Evolutionary conservation across 163 green algal species (phyloP), one percentile per base, ranked within the genome.

Genomic region (Scenedesmus sp.): DNA sequence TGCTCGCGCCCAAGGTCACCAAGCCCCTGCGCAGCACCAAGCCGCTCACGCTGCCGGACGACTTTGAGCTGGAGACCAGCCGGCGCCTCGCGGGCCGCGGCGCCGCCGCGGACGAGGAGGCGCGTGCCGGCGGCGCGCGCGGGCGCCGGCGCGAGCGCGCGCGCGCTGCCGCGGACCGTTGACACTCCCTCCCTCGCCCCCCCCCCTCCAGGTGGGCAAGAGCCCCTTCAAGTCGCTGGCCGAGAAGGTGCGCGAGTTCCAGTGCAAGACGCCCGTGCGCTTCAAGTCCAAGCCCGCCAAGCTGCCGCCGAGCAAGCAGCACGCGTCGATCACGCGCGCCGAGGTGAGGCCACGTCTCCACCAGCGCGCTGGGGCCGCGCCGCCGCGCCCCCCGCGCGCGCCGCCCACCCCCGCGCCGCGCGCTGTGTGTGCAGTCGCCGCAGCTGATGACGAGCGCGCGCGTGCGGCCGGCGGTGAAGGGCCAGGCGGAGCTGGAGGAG

Each of bases 41-140:
- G 62, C 82, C 79, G 45, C 86, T 86, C 33, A 94, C 88, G 11
- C 51, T 91, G 63, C 84, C 89, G 7, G 77, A 86, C 28, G 89
- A 92, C 4, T 22, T 89, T 26, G 71, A 89, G 62, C 72, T 92
- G 47, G 56, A 60, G 20, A 91, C 87, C 13, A 42, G n/a, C n/a
- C n/a, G n/a, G n/a, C n/a, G n/a, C n/a, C n/a, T n/a, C n/a, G n/a
- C n/a, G n/a, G n/a, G n/a, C n/a, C n/a, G n/a, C n/a, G n/a, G n/a
- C n/a, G n/a, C n/a, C n/a, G 17, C 18, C 48, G 15, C 17, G 17
- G 15, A 57, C 48, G 15, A 18, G 17, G n/a, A n/a, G n/a, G n/a
- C n/a, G n/a, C n/a, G n/a, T n/a, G n/a, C n/a, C n/a, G n/a, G n/a
- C n/a, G n/a, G n/a, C n/a, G n/a, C n/a, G n/a, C n/a, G n/a, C n/a